Evolutionary conservation across 306 rosid species (phyloP).

Genomic region (Malus sieversii): DNA sequence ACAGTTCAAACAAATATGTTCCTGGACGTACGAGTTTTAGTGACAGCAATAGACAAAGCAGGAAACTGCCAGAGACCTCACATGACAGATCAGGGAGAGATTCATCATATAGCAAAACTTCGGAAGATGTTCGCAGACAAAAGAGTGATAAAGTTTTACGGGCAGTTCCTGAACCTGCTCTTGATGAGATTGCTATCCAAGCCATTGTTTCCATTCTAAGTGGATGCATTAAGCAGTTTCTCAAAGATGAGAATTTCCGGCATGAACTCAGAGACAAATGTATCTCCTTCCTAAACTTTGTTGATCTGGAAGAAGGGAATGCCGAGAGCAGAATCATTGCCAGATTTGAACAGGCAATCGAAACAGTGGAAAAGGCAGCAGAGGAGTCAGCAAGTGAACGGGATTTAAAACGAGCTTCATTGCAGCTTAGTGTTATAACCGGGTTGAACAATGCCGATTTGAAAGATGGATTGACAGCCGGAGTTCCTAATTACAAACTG

Average conservation of each 20-base stretch:
- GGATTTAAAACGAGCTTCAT: slow-evolving; percentile 42
- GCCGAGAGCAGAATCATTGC: slow-evolving; percentile 40
- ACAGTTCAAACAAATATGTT: slow-evolving; percentile 16
- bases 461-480: slow-evolving; percentile 42
- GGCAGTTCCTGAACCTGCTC: slow-evolving; percentile 23
- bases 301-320: slow-evolving; percentile 32
- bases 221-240: slow-evolving; percentile 51
- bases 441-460: slow-evolving; percentile 55
- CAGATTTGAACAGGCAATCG: slow-evolving; percentile 72
- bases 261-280: slow-evolving; percentile 36
- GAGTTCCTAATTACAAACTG: slow-evolving; percentile 52
- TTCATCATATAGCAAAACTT: slow-evolving; percentile 21
- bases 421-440: slow-evolving; percentile 62
- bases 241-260: slow-evolving; percentile 54
- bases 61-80: background rate
- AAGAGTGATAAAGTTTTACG: slow-evolving; percentile 3
- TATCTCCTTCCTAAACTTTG: slow-evolving; percentile 41
- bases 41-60: slow-evolving; percentile 6
- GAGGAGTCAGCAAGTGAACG: slow-evolving; percentile 38
- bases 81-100: slow-evolving; percentile 10
- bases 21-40: slow-evolving; percentile 22
- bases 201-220: slow-evolving; percentile 70
- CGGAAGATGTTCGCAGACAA: slow-evolving; percentile 10
- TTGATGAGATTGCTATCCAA: slow-evolving; percentile 38
- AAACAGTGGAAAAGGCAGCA: slow-evolving; percentile 44